Base-by-base conservation (phyloP, 352 stramenopile species). In the Blastocystis sp. region DNA sequence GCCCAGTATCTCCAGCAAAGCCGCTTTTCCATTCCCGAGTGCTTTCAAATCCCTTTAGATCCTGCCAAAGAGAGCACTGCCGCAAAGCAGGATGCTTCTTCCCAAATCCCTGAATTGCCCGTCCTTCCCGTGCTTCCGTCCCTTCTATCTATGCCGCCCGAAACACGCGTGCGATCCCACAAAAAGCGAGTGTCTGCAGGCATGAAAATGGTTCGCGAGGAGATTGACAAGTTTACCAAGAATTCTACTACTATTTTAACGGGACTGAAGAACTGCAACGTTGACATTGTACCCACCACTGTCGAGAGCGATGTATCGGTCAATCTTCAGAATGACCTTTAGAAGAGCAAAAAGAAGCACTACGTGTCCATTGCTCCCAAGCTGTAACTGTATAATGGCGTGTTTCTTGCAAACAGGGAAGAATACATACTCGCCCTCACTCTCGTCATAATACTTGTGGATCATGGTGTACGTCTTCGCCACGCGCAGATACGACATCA, bases 371-470 rank as follows among this genome's bases (percentile, higher is more conserved):
- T 76, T 60, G 66, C 66, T 38, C 66, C 66, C 7, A 76, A 56
- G 14, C 38, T 56, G 28, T 56, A 56, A 17, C 14, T 56, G 48
- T 56, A 56, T 14, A 7, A 56, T 56, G 14, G 14, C 14, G 5
- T 56, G 48, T 56, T 56, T 56, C 5, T 7, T 17, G 48, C 48
- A 56, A 56, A 56, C 48, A 56, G 5, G 5, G 48, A 17, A 56
- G 48, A 17, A 56, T 56, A 79, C 69, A 79, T 64, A 79, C 56
- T 64, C 48, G 38, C 69, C 69, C 60, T 79, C 69, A 64, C 69
- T 79, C 40, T 79, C 69, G 60, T 79, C 69, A 79, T 79, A 79
- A 19, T 79, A 79, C 69, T 79, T 79, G 28, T 79, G 69, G 60
- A 79, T 64, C 69, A 79, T 64, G n/a, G 69, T 79, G 60, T 79